Evolutionary conservation across 2,329 filamentous ascomycete genomes (phyloP), one percentile per base, ranked within the genome.

Genomic region (Lachnellula subtilissima): DNA sequence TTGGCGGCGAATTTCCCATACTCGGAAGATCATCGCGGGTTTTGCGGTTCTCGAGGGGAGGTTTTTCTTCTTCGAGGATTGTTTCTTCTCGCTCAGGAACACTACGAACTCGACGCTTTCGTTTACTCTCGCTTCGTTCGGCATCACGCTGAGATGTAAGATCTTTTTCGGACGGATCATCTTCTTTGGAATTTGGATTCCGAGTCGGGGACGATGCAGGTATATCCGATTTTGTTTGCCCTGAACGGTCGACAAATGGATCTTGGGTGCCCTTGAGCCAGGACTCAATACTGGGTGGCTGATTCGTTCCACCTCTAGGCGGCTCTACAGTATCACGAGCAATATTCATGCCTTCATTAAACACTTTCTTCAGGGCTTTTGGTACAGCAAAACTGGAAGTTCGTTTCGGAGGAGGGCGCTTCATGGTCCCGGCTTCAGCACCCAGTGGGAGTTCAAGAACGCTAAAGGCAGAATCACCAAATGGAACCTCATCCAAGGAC

Each of bases 401-500:
- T 43, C 81, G 74, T 47, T 81, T 79, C n/a, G 67, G 62, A n/a
- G 58, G 62, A n/a, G 65, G 51, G 25, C 40, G 59, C 7, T 76
- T 71, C 63, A 80, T 80, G 55, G 74, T 76, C 28, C 72, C 70
- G n/a, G 75, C 72, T 52, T 79, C 73, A 5, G 76, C 75, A 19
- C 76, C 74, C 1, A 78, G 65, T 0, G 82, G 77, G 1, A 86
- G 69, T 52, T 86, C 83, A 6, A 86, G 73, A 63, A 83, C 82
- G 61, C 82, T 86, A 62, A 87, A 86, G n/a, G 84, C 84, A 17
- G 84, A 86, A 60, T 81, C 81, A 5, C 84, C 84, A 66, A 85
- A 79, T 0, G 83, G 83, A 49, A 86, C 81, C 39, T 86, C 82
- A 15, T 81, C 81, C 36, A 85, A 66, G 2, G 80, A 79, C 60